A percentile compares a stretch with the other conserved stretches of the same genome.
phyloP scores from a whole-genome alignment of 139 green algal species.

The Coccomyxa sp. region DNA sequence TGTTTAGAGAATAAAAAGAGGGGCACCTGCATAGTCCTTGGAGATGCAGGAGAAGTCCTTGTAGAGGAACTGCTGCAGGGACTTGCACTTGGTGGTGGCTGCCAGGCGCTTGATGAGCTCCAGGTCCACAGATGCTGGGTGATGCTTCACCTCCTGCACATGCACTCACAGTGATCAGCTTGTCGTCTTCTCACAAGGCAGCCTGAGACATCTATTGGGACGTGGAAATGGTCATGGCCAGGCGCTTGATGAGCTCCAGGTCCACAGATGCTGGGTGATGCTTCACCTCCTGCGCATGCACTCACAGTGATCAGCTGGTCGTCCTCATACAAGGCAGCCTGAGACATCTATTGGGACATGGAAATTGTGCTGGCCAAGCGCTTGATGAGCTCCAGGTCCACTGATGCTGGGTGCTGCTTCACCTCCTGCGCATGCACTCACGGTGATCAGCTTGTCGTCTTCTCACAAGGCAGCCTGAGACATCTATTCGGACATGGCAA shows the following conservation, averaged over 20 bases:
- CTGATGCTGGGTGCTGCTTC: slow-evolving; percentile 83
- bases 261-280: slow-evolving; percentile 88
- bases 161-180: too few species aligned
- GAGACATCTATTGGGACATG: slow-evolving; percentile 60
- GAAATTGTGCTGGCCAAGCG: slow-evolving; percentile 51
- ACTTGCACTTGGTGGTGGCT: slow-evolving; percentile 40
- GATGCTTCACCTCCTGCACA: slow-evolving; percentile 67
- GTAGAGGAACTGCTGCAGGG: slow-evolving; percentile 72
- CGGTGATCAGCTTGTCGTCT: too few species aligned
- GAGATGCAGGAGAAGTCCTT: slow-evolving; percentile 84
- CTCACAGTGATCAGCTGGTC: too few species aligned
- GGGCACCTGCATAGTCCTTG: slow-evolving; percentile 48
- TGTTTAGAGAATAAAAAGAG: too few species aligned
- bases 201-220: slow-evolving; percentile 67
- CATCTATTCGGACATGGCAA: slow-evolving; percentile 44
- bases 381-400: slow-evolving; percentile 94
- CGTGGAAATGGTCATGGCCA: slow-evolving; percentile 45
- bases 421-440: slow-evolving; percentile 46
- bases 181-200: too few species aligned
- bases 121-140: slow-evolving; percentile 87
- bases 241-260: slow-evolving; percentile 88
- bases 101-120: slow-evolving; percentile 89
- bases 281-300: slow-evolving; percentile 58
- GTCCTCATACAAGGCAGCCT: too few species aligned
- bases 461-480: too few species aligned